phyloP scores from a whole-genome alignment of 257 asterid species.

The Solanum peruvianum region DNA sequence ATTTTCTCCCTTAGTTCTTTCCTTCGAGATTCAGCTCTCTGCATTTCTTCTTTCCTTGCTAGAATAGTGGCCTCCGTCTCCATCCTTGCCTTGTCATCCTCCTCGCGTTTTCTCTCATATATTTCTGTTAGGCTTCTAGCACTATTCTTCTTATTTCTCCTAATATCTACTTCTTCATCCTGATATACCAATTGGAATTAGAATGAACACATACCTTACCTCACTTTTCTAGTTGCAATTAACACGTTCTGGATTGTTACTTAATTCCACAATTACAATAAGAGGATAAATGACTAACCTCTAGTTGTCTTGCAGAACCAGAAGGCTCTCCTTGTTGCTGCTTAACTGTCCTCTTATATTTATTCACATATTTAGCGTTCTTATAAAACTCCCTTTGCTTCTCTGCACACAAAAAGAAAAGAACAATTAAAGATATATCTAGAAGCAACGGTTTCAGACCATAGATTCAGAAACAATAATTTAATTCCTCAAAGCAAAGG shows the following conservation, averaged over 20 bases:
- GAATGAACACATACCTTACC: not conserved
- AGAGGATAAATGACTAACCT: slow-evolving; percentile 21
- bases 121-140: slow-evolving; percentile 34
- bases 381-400: slow-evolving; percentile 81
- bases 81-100: slow-evolving; percentile 46
- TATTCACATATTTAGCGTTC: slow-evolving; percentile 63
- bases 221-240: not conserved
- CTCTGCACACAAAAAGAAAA: slow-evolving; percentile 30
- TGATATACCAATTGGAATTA: slow-evolving; percentile 4
- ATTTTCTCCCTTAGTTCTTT: slow-evolving; percentile 59
- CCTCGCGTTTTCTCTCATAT: slow-evolving; percentile 50
- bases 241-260: not conserved
- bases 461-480: not conserved
- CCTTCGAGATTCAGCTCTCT: slow-evolving; percentile 48
- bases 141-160: slow-evolving; percentile 12
- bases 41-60: slow-evolving; percentile 46
- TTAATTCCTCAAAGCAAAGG: not conserved
- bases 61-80: slow-evolving; percentile 52
- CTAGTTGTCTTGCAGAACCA: slow-evolving; percentile 6
- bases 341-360: slow-evolving; percentile 49
- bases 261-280: not conserved
- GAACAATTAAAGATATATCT: not conserved
- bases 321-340: slow-evolving; percentile 35
- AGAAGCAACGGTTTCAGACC: not conserved
- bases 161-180: slow-evolving; percentile 18